phyloP scores from a whole-genome alignment of 2,329 filamentous ascomycete genomes.

The Pestalotiopsis sp. region DNA sequence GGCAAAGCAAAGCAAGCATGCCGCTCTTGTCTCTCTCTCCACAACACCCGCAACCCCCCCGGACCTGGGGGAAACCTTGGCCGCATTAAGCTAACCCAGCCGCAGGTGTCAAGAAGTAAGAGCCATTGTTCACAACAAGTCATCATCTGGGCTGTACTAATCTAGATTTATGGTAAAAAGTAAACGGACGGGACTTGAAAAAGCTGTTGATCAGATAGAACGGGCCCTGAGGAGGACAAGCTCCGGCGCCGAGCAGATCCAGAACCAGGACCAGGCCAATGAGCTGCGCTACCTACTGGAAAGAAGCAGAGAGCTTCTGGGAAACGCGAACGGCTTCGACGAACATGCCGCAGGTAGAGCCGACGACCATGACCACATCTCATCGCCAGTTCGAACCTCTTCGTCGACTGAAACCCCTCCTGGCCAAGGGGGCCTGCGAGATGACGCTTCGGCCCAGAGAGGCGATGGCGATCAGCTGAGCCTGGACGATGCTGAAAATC shows the following conservation, averaged over 20 bases:
- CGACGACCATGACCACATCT: constrained; percentile 24
- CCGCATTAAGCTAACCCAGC: background rate
- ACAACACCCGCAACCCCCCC: background rate
- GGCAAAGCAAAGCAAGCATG: background rate
- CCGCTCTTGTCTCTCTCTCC: background rate
- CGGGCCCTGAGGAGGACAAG: constrained; percentile 65
- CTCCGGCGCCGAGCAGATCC: constrained; percentile 40
- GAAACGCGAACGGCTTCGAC: constrained; percentile 18
- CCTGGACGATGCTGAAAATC: constrained; percentile 73
- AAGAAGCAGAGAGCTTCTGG: constrained; percentile 45
- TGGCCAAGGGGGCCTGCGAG: constrained; percentile 30
- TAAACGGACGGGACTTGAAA: constrained; percentile 74
- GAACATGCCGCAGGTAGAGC: constrained; percentile 21
- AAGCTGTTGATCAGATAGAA: constrained; percentile 74
- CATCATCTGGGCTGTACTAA: constrained; percentile 2
- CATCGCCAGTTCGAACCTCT: constrained; percentile 31
- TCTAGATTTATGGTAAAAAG: constrained; percentile 39
- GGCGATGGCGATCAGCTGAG: constrained; percentile 49
- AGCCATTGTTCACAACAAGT: background rate
- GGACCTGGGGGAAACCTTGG: background rate
- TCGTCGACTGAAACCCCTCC: constrained; percentile 31
- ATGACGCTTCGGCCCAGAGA: constrained; percentile 31
- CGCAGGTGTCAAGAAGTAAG: constrained; percentile 69
- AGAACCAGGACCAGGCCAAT: constrained; percentile 43
- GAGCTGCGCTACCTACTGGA: constrained; percentile 53